Percentiles rank a stretch among this genome's conserved stretches.
Evolutionary conservation across 345 rosid genomes (phyloP).

Genomic region (Ceriops decandra): DNA sequence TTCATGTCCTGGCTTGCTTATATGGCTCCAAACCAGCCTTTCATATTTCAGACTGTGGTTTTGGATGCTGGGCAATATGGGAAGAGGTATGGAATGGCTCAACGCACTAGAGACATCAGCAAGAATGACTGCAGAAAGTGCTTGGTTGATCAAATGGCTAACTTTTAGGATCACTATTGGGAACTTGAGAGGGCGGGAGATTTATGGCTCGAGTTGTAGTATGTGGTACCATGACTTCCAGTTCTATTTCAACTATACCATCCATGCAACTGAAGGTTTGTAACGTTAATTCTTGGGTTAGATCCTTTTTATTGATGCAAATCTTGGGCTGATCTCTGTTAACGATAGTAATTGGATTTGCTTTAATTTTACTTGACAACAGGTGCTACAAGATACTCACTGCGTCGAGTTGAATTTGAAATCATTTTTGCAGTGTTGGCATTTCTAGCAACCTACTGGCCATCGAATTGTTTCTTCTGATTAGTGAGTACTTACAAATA

Average conservation of each 20-base stretch:
- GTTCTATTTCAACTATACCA: conserved; percentile 34
- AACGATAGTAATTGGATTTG: too few species aligned
- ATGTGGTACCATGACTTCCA: conserved; percentile 41
- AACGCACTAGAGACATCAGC: conserved; percentile 38
- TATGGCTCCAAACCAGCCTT: conserved; percentile 23
- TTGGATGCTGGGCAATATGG: conserved; percentile 37
- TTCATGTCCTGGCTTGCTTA: conserved; percentile 28
- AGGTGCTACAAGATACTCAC: conserved; percentile 23
- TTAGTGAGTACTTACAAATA: background rate
- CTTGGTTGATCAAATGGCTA: conserved; percentile 22
- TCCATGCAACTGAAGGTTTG: conserved; percentile 28
- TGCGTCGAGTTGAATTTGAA: conserved; percentile 11
- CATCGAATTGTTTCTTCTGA: background rate
- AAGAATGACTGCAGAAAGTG: conserved; percentile 33
- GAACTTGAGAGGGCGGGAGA: conserved; percentile 44
- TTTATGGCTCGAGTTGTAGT: conserved; percentile 46
- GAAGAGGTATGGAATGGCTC: conserved; percentile 47
- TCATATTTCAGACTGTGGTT: conserved; percentile 34
- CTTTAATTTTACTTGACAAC: conserved; percentile 1
- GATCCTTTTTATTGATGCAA: too few species aligned
- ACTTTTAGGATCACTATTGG: conserved; percentile 32
- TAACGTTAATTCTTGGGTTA: background rate
- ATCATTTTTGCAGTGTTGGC: conserved; percentile 9
- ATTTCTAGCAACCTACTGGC: conserved; percentile 14
- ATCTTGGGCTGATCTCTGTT: too few species aligned